Conservation (phyloP, 2,329 filamentous ascomycete species). For the Colletotrichum liriopes region DNA sequence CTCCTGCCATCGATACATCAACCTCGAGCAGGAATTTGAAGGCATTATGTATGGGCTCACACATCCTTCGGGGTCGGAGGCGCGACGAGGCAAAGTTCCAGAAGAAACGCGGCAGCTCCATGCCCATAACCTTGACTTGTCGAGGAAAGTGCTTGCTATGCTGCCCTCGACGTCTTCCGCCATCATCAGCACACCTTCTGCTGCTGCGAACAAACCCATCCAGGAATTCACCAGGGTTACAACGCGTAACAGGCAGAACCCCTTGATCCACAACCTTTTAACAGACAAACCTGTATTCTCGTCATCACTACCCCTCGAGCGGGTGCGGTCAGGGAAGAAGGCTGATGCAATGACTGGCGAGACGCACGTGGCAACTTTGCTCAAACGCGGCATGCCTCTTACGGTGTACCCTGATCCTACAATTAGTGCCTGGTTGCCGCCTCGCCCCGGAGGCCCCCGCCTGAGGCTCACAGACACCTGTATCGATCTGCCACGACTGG, state of each 20-base stretch:
- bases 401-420: constrained; percentile 84
- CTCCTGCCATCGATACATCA: constrained; percentile 77
- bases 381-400: constrained; percentile 92
- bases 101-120: constrained; percentile 45
- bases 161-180: constrained; percentile 89
- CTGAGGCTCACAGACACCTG: constrained; percentile 83
- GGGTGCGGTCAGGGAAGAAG: constrained; percentile 62
- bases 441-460: constrained; percentile 70
- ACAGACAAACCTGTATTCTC: constrained; percentile 96
- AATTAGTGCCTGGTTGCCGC: constrained; percentile 77
- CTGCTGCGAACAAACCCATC: constrained; percentile 73
- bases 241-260: constrained; percentile 77
- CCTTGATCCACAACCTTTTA: constrained; percentile 93
- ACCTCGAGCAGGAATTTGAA: constrained; percentile 90
- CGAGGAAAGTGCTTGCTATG: constrained; percentile 79
- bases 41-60: constrained; percentile 76
- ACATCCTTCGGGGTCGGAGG: constrained; percentile 20
- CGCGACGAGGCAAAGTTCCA: constrained; percentile 21
- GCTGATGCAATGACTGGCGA: constrained; percentile 33
- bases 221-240: constrained; percentile 65
- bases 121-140: constrained; percentile 80
- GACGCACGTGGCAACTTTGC: constrained; percentile 77
- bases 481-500: constrained; percentile 86
- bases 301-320: constrained; percentile 85
- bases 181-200: constrained; percentile 87